Evolutionary conservation across 2,329 filamentous ascomycete species (phyloP).

Genomic region (Paecilomyces niveus): DNA sequence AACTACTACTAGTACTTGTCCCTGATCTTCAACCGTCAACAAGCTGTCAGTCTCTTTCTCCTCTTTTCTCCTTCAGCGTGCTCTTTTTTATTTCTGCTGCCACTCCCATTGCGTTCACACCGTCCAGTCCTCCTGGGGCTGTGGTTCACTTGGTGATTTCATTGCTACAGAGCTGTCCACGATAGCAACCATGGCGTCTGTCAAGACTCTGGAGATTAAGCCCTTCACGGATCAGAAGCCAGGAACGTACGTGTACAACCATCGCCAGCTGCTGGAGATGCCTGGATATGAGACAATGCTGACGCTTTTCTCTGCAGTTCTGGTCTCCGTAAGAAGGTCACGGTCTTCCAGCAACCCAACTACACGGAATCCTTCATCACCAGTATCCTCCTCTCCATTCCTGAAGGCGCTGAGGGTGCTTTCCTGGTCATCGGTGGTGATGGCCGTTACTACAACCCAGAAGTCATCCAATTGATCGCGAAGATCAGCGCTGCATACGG

Average conservation of each 20-base stretch:
- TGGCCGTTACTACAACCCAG: slow-evolving; percentile 94
- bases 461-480: slow-evolving; percentile 92
- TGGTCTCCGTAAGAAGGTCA: slow-evolving; percentile 97
- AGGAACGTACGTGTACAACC: slow-evolving; percentile 75
- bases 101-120: not conserved
- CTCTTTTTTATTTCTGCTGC: slow-evolving; percentile 7
- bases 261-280: not conserved
- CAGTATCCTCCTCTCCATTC: slow-evolving; percentile 91
- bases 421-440: slow-evolving; percentile 97
- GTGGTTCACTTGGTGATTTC: slow-evolving; percentile 3
- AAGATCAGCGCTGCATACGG: slow-evolving; percentile 96
- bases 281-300: not conserved
- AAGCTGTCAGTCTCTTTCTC: slow-evolving; percentile 8
- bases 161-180: not conserved
- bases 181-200: slow-evolving; percentile 52
- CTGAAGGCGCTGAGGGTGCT: slow-evolving; percentile 79
- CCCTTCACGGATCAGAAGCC: slow-evolving; percentile 96
- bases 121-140: slow-evolving; percentile 1
- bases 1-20: not conserved
- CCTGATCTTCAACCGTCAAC: slow-evolving; percentile 16
- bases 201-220: slow-evolving; percentile 73
- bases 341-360: slow-evolving; percentile 88
- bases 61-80: slow-evolving; percentile 5
- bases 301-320: slow-evolving; percentile 53
- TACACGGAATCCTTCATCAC: slow-evolving; percentile 96